A percentile compares a stretch with the other conserved stretches of the same genome.
Evolutionary conservation across 179 eudicot genomes (phyloP).

Genomic region (Gypsophila paniculata): DNA sequence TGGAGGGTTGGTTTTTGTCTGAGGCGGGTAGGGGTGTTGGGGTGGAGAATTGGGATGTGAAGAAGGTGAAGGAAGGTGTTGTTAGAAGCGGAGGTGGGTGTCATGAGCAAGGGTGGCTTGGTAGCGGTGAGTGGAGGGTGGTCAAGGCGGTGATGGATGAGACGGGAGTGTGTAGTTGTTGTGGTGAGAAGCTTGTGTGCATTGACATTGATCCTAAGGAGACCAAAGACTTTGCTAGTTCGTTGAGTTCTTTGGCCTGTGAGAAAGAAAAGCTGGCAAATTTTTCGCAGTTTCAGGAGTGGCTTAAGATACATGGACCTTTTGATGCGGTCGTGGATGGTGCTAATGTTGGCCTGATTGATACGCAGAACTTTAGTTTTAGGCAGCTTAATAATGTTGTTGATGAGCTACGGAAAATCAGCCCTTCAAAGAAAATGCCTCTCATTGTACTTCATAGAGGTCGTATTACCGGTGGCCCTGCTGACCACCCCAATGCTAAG

Average conservation of each 20-base stretch:
- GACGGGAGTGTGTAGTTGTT: constrained; percentile 56
- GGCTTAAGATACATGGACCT: constrained; percentile 79
- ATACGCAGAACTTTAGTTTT: constrained; percentile 44
- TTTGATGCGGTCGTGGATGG: constrained; percentile 94
- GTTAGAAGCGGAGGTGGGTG: constrained; percentile 88
- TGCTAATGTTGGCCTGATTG: constrained; percentile 69
- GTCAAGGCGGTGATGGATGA: constrained; percentile 56
- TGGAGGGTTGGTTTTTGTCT: constrained; percentile 41
- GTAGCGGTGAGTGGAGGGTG: constrained; percentile 75
- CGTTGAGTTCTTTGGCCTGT: constrained; percentile 59
- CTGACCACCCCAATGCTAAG: constrained; percentile 46
- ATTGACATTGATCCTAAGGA: constrained; percentile 92
- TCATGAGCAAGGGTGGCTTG: constrained; percentile 98
- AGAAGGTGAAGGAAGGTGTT: constrained; percentile 63
- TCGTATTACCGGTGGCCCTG: constrained; percentile 64
- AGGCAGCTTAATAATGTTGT: constrained; percentile 60
- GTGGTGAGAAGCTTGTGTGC: constrained; percentile 77
- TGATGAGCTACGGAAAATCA: constrained; percentile 43
- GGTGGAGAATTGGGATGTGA: constrained; percentile 57
- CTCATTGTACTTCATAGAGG: constrained; percentile 66
- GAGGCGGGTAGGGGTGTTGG: constrained; percentile 51
- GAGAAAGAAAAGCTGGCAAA: constrained; percentile 50
- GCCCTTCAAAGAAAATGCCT: constrained; percentile 69
- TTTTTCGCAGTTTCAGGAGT: constrained; percentile 70
- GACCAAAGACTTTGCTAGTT: constrained; percentile 61